A percentile compares a stretch with the other conserved stretches of the same genome.
Evolutionary conservation across 768 basidiomycete genomes (phyloP).

Genomic region (Calocera cornea): DNA sequence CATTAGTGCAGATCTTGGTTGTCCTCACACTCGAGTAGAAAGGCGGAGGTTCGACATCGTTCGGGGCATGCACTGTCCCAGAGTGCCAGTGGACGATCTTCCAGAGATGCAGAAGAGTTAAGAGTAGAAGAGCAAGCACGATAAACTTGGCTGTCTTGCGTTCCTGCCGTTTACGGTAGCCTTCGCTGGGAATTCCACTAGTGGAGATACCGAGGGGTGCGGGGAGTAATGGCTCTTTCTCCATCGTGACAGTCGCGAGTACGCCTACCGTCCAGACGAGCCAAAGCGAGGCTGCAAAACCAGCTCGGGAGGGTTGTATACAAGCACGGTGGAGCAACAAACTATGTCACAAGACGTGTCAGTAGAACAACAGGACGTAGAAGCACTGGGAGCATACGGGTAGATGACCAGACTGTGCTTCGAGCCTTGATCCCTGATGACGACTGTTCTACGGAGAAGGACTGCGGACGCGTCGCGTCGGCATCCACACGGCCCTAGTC

Average conservation of each 20-base stretch:
- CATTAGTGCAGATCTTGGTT: background rate
- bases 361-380: too few relatives aligned
- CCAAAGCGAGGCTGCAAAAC: too few relatives aligned
- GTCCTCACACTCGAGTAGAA: background rate
- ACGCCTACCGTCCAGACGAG: too few relatives aligned
- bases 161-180: background rate
- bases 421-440: too few relatives aligned
- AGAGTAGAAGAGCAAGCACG: background rate
- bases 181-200: background rate
- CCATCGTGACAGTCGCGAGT: background rate
- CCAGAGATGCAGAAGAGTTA: background rate
- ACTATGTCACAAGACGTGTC: too few relatives aligned
- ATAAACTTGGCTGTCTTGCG: background rate
- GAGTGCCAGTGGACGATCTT: background rate
- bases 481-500: too few relatives aligned
- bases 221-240: background rate
- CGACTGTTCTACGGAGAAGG: too few relatives aligned
- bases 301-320: too few relatives aligned
- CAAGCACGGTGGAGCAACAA: too few relatives aligned
- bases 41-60: background rate
- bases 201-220: background rate
- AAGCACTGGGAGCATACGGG: too few relatives aligned
- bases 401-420: too few relatives aligned
- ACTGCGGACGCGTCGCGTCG: too few relatives aligned
- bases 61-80: background rate